Evolutionary conservation across 768 basidiomycete genomes (phyloP).

Genomic region (Mycena belliarum): DNA sequence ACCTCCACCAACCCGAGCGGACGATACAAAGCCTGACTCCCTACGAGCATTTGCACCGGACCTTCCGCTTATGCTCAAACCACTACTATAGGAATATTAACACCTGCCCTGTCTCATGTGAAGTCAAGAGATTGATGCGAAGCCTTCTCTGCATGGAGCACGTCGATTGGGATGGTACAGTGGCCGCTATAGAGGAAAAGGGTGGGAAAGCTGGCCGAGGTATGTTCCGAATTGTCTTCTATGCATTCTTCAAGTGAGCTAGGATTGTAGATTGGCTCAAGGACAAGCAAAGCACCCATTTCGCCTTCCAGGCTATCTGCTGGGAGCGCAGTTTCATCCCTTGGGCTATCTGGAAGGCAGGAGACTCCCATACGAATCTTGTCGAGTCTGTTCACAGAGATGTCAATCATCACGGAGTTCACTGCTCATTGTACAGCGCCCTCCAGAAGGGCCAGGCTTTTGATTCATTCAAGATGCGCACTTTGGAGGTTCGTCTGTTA

Average conservation of each 20-base stretch:
- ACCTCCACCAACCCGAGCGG: background rate
- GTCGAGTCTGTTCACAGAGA: background rate
- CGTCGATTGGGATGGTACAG: constrained; percentile 23
- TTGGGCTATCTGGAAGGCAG: background rate
- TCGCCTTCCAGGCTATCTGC: background rate
- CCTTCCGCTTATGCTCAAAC: constrained; percentile 23
- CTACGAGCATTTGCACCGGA: constrained; percentile 27
- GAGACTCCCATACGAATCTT: background rate
- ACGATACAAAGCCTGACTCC: constrained; percentile 5
- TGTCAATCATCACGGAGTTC: background rate
- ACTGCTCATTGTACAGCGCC: background rate
- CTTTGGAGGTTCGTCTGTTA: background rate
- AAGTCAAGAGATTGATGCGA: constrained; percentile 23
- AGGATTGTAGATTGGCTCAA: background rate
- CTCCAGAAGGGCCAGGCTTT: background rate
- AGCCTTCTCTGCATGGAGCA: constrained; percentile 26
- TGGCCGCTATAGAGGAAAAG: constrained; percentile 12
- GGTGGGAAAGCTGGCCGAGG: constrained; percentile 25
- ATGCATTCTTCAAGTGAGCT: background rate
- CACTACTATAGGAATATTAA: constrained; percentile 25
- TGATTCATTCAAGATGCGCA: background rate
- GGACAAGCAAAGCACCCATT: background rate
- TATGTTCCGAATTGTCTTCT: background rate
- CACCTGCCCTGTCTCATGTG: constrained; percentile 6
- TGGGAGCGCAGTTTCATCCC: background rate